Conservation (phyloP, 352 stramenopile species). For the Phytopythium vexans region DNA sequence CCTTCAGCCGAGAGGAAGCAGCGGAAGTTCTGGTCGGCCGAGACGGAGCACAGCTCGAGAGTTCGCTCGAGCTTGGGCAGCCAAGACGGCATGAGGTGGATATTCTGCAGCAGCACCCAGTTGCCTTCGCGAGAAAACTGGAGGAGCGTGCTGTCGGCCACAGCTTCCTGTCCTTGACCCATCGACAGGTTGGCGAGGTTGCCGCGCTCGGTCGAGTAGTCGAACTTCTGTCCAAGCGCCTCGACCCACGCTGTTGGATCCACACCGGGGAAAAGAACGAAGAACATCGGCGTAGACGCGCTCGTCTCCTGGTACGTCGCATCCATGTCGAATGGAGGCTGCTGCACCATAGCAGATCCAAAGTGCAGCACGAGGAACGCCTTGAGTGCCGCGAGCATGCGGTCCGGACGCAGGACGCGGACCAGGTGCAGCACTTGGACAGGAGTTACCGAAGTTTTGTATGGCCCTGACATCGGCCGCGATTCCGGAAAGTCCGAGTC, state of each 20-base stretch:
- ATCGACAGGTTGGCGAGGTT: slow-evolving; percentile 88
- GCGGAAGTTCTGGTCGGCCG: slow-evolving; percentile 90
- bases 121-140: slow-evolving; percentile 68
- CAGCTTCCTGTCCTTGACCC: slow-evolving; percentile 85
- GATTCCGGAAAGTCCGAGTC: slow-evolving; percentile 90
- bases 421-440: slow-evolving; percentile 78
- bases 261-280: slow-evolving; percentile 91
- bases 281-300: slow-evolving; percentile 90
- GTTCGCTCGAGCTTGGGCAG: slow-evolving; percentile 79
- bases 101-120: slow-evolving; percentile 92
- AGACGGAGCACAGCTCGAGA: slow-evolving; percentile 70
- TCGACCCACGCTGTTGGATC: slow-evolving; percentile 86
- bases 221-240: slow-evolving; percentile 74
- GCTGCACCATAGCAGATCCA: slow-evolving; percentile 61
- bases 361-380: slow-evolving; percentile 61
- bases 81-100: slow-evolving; percentile 91
- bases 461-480: slow-evolving; percentile 87
- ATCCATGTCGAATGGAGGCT: slow-evolving; percentile 88
- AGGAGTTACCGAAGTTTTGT: slow-evolving; percentile 35
- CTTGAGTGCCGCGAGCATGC: slow-evolving; percentile 70
- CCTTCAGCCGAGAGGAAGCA: slow-evolving; percentile 94
- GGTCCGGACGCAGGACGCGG: slow-evolving; percentile 78
- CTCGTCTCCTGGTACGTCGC: slow-evolving; percentile 86
- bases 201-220: slow-evolving; percentile 72
- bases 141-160: slow-evolving; percentile 68